Conservation (phyloP, 1,139 yeast genomes). For the Kodamaea sp. region DNA sequence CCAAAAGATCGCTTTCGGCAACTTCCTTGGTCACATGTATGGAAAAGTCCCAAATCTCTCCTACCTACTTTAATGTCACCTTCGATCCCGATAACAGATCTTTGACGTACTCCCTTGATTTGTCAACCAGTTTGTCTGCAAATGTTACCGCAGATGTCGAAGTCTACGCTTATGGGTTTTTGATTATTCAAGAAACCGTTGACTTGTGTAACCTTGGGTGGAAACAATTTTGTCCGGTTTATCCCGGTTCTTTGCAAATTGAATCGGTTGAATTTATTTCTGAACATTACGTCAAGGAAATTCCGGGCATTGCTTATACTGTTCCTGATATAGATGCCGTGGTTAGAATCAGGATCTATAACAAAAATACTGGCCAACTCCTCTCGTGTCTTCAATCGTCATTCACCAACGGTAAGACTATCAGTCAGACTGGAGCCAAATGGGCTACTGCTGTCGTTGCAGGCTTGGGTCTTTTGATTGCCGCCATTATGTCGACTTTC, state of each 20-base stretch:
- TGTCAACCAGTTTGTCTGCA: constrained; percentile 60
- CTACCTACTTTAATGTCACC: constrained; percentile 64
- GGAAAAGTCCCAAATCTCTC: constrained; percentile 64
- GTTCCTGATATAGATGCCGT: constrained; percentile 83
- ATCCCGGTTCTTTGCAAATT: constrained; percentile 68
- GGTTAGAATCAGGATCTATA: constrained; percentile 52
- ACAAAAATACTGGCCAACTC: constrained; percentile 36
- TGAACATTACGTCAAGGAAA: constrained; percentile 41
- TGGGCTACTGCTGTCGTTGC: constrained; percentile 86
- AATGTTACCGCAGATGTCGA: constrained; percentile 59
- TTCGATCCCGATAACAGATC: constrained; percentile 68
- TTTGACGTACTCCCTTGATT: constrained; percentile 59
- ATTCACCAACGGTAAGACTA: constrained; percentile 73
- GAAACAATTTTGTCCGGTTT: constrained; percentile 80
- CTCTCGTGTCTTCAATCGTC: constrained; percentile 71
- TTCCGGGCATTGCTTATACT: constrained; percentile 71
- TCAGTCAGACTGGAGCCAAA: constrained; percentile 72
- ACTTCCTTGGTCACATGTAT: constrained; percentile 74
- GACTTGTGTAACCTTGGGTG: constrained; percentile 64
- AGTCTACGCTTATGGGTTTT: constrained; percentile 77
- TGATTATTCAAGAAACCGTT: constrained; percentile 52
- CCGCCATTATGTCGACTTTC: constrained; percentile 68
- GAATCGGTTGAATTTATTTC: constrained; percentile 64
- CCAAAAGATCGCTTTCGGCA: constrained; percentile 51
- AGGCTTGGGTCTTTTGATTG: constrained; percentile 70